phyloP scores from a whole-genome alignment of 176 grass and related monocot genomes.

The Eleusine coracana region DNA sequence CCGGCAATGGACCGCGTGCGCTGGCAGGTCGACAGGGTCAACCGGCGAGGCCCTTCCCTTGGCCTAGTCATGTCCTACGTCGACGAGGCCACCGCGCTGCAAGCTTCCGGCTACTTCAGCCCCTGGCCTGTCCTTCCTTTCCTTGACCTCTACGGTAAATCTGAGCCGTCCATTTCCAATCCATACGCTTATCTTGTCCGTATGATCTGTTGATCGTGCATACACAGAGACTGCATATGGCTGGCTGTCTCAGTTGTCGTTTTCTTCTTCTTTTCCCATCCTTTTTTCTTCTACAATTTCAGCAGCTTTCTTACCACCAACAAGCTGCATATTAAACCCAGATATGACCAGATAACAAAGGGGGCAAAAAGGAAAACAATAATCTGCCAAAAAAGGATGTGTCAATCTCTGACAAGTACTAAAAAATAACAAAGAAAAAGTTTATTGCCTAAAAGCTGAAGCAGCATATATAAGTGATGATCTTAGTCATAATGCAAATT shows the following conservation, averaged over 20 bases:
- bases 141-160: conserved; percentile 78
- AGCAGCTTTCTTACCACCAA: neutral
- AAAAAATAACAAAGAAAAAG: neutral
- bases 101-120: conserved; percentile 64
- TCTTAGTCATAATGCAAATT: neutral
- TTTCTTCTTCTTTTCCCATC: neutral
- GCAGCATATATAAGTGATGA: neutral
- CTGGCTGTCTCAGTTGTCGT: neutral
- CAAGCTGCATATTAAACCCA: neutral
- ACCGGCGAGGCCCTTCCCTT: conserved; percentile 50
- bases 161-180: conserved; percentile 7
- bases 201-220: neutral
- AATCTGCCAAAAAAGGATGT: neutral
- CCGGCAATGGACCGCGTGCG: conserved; percentile 32
- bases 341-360: neutral
- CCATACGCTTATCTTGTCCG: neutral
- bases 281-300: neutral
- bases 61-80: conserved; percentile 81
- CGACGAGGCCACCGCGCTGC: conserved; percentile 65
- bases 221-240: neutral
- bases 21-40: conserved; percentile 48
- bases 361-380: neutral
- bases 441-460: neutral
- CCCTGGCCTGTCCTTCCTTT: conserved; percentile 50
- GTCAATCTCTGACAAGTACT: neutral